Evolutionary conservation across 2,329 filamentous ascomycete genomes (phyloP).

Genomic region (Xylaria sp.): DNA sequence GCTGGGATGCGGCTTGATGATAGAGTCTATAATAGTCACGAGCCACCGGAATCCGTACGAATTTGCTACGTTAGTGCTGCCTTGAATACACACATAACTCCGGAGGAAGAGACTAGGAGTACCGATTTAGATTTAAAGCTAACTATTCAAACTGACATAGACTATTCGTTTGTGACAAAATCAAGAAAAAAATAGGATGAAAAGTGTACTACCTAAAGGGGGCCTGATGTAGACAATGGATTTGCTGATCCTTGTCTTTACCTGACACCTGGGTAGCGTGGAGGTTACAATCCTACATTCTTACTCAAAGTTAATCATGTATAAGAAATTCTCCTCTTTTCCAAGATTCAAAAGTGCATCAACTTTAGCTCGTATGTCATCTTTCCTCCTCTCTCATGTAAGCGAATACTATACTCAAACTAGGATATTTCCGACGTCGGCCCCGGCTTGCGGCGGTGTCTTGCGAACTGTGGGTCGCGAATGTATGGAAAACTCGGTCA

Average conservation of each 20-base stretch:
- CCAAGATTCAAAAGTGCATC: neutral
- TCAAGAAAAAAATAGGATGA: neutral
- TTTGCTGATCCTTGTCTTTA: neutral
- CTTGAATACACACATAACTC: no score
- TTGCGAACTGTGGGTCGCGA: conserved; percentile 23
- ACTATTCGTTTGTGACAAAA: no score
- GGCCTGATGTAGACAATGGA: neutral
- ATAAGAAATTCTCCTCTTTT: neutral
- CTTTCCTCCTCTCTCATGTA: no score
- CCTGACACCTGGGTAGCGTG: neutral
- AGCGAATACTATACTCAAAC: neutral
- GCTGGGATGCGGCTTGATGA: no score
- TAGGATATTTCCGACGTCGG: neutral
- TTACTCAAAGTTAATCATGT: neutral
- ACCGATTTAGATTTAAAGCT: no score
- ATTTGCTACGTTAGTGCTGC: no score
- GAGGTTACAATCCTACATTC: neutral
- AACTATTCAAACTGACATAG: no score
- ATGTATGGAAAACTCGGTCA: conserved; percentile 4
- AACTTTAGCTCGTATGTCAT: neutral
- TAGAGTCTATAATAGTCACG: no score
- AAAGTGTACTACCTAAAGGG: neutral
- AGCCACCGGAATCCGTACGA: no score
- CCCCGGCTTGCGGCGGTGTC: conserved; percentile 4
- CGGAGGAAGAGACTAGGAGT: no score